These are phyloP conservation scores for Solanum lycopersicoides DNA, from an alignment of 257 asterid genomes.

Conservation along the genomic window DNA sequence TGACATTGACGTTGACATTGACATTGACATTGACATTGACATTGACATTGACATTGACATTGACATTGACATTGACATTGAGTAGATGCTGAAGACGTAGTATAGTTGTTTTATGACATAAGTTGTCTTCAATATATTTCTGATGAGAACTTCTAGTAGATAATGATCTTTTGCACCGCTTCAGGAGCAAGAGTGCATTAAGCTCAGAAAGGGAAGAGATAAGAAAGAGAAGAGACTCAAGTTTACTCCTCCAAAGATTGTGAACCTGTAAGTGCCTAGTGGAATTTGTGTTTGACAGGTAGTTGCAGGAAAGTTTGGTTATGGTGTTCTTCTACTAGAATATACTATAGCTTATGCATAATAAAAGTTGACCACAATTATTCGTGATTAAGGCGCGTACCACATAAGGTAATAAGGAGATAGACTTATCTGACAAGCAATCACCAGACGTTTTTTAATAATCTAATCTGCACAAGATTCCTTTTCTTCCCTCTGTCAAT, in stretches of 20 bases:
- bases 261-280: slow-evolving; percentile 36
- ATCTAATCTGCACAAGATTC: background rate
- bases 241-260: slow-evolving; percentile 14
- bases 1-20: background rate
- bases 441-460: background rate
- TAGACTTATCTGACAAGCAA: background rate
- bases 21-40: background rate
- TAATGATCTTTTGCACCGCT: slow-evolving; percentile 15
- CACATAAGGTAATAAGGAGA: background rate
- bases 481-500: background rate
- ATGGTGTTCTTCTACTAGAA: background rate
- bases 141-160: slow-evolving; percentile 1
- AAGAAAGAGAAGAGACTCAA: slow-evolving; percentile 47
- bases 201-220: slow-evolving; percentile 42
- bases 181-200: slow-evolving; percentile 65
- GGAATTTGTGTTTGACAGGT: background rate
- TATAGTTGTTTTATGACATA: background rate
- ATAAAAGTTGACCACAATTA: background rate
- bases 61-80: background rate
- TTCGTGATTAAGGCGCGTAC: background rate
- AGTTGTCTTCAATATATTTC: slow-evolving; percentile 2
- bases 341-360: background rate
- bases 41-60: background rate
- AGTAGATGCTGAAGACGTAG: background rate
- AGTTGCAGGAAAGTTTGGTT: background rate